These are phyloP conservation scores for Ascosphaera acerosa DNA, from an alignment of 2,329 filamentous ascomycete genomes.

Conservation along the genomic window DNA sequence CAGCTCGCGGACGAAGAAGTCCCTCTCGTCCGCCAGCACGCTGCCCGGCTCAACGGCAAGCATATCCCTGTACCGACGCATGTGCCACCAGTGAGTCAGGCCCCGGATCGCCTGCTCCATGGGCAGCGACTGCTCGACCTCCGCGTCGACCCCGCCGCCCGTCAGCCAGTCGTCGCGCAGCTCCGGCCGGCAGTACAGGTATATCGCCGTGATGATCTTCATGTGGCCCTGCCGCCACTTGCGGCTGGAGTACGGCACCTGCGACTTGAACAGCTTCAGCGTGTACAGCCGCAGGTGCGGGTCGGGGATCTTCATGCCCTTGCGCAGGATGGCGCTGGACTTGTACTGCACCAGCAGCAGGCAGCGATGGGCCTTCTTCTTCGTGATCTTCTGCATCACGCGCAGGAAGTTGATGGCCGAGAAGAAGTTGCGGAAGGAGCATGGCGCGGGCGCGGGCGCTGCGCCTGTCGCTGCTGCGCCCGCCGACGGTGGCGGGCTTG, in stretches of 20 bases:
- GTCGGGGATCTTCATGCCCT: constrained; percentile 75
- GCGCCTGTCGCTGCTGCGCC: too few species aligned
- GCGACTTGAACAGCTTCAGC: constrained; percentile 93
- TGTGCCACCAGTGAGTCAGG: constrained; percentile 84
- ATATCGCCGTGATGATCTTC: constrained; percentile 94
- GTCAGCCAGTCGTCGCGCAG: constrained; percentile 83
- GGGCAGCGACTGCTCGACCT: constrained; percentile 78
- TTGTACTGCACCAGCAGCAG: constrained; percentile 89
- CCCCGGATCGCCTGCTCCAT: constrained; percentile 75
- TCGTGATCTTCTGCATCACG: constrained; percentile 92
- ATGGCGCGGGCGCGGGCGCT: constrained; percentile 41
- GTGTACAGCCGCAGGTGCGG: constrained; percentile 74
- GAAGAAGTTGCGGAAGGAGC: constrained; percentile 87
- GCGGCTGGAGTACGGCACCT: constrained; percentile 90
- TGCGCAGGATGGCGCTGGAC: constrained; percentile 72
- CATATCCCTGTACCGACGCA: constrained; percentile 54
- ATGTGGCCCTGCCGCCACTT: constrained; percentile 98
- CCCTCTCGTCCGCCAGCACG: constrained; percentile 41
- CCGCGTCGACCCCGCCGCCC: constrained; percentile 72
- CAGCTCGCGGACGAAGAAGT: constrained; percentile 55
- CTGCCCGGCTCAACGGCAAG: constrained; percentile 30
- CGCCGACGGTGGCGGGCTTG: too few species aligned
- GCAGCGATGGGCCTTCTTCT: constrained; percentile 83
- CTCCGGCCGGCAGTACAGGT: constrained; percentile 78
- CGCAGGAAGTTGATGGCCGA: constrained; percentile 85